A percentile compares a stretch with the other conserved stretches of the same genome.
Conservation (phyloP, 2,329 filamentous ascomycete genomes). For the Sarocladiaceae sp. region DNA sequence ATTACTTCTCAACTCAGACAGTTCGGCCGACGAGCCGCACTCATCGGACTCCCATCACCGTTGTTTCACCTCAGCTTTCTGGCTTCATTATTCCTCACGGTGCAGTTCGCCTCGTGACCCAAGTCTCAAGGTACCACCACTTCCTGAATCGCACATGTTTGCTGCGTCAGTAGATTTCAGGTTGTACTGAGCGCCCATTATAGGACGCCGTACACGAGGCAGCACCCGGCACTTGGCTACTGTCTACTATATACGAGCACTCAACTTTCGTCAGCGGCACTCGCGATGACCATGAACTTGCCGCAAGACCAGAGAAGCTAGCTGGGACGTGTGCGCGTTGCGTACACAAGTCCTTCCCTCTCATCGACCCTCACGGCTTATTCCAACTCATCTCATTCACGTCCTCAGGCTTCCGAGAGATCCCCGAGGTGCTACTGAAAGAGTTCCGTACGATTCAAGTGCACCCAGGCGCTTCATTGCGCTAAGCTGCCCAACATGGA, state of each 20-base stretch:
- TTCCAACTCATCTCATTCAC: neutral
- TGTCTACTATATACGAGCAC: too few relatives aligned
- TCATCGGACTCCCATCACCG: neutral
- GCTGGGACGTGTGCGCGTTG: conserved; percentile 6
- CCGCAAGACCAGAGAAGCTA: conserved; percentile 8
- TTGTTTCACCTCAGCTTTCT: conserved; percentile 8
- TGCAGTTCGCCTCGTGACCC: neutral
- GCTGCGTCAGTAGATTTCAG: neutral
- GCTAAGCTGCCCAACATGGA: conserved; percentile 22
- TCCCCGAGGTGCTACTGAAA: neutral
- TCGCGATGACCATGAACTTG: conserved; percentile 7
- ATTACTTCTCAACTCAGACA: neutral
- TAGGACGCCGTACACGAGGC: too few relatives aligned
- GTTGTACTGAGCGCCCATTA: neutral
- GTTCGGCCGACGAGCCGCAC: neutral
- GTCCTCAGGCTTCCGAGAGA: neutral
- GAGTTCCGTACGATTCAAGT: neutral
- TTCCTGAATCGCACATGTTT: neutral
- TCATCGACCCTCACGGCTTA: neutral
- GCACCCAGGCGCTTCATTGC: neutral
- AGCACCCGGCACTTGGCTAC: too few relatives aligned
- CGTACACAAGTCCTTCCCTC: conserved; percentile 1
- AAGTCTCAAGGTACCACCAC: neutral
- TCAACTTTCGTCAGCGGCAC: neutral
- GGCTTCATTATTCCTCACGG: too few relatives aligned